These are phyloP conservation scores for Alternaria tenuissima DNA, from an alignment of 2,329 filamentous ascomycete species.

Conservation along the genomic window DNA sequence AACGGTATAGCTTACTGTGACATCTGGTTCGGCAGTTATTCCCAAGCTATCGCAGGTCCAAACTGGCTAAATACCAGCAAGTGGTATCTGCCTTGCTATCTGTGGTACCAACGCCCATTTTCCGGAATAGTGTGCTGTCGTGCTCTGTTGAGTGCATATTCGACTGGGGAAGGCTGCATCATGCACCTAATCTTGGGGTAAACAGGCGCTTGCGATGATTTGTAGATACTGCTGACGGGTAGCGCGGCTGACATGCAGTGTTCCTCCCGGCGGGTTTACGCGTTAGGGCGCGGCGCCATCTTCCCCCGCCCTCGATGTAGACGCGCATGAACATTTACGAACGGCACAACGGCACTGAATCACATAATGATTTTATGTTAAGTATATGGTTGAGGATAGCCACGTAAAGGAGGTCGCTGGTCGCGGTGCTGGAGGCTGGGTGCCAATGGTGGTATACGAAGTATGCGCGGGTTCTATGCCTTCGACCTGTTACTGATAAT, in stretches of 20 bases:
- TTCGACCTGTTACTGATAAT: neutral
- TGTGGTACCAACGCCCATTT: conserved; percentile 9
- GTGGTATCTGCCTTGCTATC: neutral
- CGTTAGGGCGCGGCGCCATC: conserved; percentile 11
- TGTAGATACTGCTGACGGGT: conserved; percentile 22
- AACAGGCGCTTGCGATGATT: conserved; percentile 29
- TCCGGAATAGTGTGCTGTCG: conserved; percentile 20
- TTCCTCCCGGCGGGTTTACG: conserved; percentile 13
- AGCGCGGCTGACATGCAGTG: conserved; percentile 31
- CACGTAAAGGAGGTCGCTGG: neutral
- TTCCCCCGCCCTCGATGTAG: conserved; percentile 10
- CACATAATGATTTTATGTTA: neutral
- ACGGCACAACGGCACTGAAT: neutral
- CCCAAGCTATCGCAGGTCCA: conserved; percentile 2
- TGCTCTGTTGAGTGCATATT: conserved; percentile 24
- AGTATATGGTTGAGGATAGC: too few species aligned
- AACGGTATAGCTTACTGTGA: conserved; percentile 31
- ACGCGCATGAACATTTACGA: conserved; percentile 7
- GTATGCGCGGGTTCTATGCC: neutral
- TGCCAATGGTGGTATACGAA: neutral
- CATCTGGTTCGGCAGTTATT: conserved; percentile 19
- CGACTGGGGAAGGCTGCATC: conserved; percentile 16
- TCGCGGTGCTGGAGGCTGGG: neutral
- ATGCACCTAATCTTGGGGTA: conserved; percentile 26
- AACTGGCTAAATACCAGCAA: conserved; percentile 13